Evolutionary conservation across 148 eudicot species (phyloP).

Genomic region (Chenopodium formosanum): DNA sequence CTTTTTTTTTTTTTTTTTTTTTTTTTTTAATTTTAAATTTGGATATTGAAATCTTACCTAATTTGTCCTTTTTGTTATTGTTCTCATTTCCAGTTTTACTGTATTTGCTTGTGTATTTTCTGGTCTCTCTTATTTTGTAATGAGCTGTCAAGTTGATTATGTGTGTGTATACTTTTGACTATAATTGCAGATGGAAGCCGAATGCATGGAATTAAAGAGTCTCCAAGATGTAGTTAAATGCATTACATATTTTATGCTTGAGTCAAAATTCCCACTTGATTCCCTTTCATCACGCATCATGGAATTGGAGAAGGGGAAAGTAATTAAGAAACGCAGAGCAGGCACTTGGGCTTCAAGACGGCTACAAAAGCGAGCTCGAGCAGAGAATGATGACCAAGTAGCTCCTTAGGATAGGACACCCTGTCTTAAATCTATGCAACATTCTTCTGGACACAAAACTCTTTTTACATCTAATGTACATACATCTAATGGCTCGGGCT

Average conservation of each 20-base stretch:
- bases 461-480: background rate
- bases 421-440: slow-evolving; percentile 9
- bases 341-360: background rate
- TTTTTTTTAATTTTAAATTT: background rate
- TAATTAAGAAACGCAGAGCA: slow-evolving; percentile 22
- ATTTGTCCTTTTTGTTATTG: background rate
- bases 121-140: background rate
- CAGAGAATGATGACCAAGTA: slow-evolving; percentile 1
- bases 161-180: slow-evolving; percentile 1
- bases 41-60: background rate
- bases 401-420: background rate
- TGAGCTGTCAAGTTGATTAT: background rate
- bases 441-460: background rate
- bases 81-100: background rate
- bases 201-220: background rate
- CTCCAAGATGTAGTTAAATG: slow-evolving; percentile 16
- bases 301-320: slow-evolving; percentile 21
- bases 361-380: slow-evolving; percentile 26
- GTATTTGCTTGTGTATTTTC: background rate
- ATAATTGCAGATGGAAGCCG: slow-evolving; percentile 15
- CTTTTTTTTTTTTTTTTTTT: no score
- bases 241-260: slow-evolving; percentile 26
- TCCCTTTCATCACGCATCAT: slow-evolving; percentile 16
- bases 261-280: slow-evolving; percentile 4
- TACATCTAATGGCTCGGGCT: background rate